phyloP scores from a whole-genome alignment of 2,329 filamentous ascomycete species.

The Fusarium graminum region DNA sequence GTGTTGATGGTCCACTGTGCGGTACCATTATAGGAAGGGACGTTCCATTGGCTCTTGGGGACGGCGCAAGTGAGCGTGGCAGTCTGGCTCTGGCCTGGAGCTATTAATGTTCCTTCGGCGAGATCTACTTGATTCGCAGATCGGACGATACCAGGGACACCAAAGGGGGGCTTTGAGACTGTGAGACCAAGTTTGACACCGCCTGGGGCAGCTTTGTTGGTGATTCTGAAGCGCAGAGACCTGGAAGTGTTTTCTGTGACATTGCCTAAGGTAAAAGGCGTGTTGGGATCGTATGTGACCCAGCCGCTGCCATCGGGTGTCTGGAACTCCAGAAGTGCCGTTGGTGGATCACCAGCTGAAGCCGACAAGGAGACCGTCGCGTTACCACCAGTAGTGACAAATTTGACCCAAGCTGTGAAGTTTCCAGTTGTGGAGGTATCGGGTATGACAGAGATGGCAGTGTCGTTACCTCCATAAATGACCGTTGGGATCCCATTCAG shows the following conservation, averaged over 20 bases:
- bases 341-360: slow-evolving; percentile 62
- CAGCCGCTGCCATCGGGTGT: slow-evolving; percentile 63
- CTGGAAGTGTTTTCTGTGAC: slow-evolving; percentile 65
- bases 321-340: slow-evolving; percentile 68
- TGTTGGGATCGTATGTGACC: slow-evolving; percentile 59
- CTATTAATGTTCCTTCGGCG: slow-evolving; percentile 66
- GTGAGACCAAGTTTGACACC: slow-evolving; percentile 65
- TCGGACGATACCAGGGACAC: slow-evolving; percentile 65
- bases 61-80: slow-evolving; percentile 68
- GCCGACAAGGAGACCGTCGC: slow-evolving; percentile 63
- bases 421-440: slow-evolving; percentile 61
- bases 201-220: slow-evolving; percentile 62
- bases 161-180: slow-evolving; percentile 72
- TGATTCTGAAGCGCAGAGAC: slow-evolving; percentile 65
- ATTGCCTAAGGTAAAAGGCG: slow-evolving; percentile 67
- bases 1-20: slow-evolving; percentile 70
- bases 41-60: slow-evolving; percentile 69
- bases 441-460: slow-evolving; percentile 62
- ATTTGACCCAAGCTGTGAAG: slow-evolving; percentile 62
- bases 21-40: slow-evolving; percentile 61
- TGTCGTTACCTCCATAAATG: slow-evolving; percentile 57
- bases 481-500: slow-evolving; percentile 61
- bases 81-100: slow-evolving; percentile 63
- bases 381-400: slow-evolving; percentile 64
- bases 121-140: slow-evolving; percentile 69